These are phyloP conservation scores for Colletotrichum viniferum DNA, from an alignment of 2,329 filamentous ascomycete species.

Conservation along the genomic window DNA sequence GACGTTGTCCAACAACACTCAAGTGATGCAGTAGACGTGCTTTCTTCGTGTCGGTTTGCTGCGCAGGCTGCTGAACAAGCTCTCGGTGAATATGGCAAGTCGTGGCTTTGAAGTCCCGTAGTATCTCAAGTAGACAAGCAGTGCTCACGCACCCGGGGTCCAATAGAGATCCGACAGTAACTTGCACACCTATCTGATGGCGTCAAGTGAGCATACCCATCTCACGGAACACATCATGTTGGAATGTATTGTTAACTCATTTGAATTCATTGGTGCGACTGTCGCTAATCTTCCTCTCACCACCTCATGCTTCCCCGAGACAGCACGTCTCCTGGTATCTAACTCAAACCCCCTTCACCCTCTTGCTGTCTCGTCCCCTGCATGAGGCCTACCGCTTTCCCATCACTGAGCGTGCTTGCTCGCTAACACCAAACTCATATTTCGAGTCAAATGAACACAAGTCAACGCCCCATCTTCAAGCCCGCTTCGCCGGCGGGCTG, in stretches of 20 bases:
- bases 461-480: background rate
- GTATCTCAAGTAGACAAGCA: background rate
- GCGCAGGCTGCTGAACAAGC: background rate
- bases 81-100: background rate
- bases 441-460: background rate
- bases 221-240: background rate
- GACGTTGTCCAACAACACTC: background rate
- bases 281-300: conserved; percentile 18
- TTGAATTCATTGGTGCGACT: conserved; percentile 5
- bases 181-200: background rate
- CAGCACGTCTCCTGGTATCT: background rate
- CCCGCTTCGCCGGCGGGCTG: conserved; percentile 1
- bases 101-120: background rate
- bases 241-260: background rate
- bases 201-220: background rate
- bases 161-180: background rate
- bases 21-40: background rate
- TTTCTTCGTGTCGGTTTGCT: background rate
- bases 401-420: background rate
- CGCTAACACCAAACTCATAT: background rate
- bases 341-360: background rate
- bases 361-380: background rate
- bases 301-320: conserved; percentile 6
- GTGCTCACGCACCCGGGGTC: background rate
- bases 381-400: conserved; percentile 1